Conservation (phyloP, 345 rosid species). For the Corymbia maculata region DNA sequence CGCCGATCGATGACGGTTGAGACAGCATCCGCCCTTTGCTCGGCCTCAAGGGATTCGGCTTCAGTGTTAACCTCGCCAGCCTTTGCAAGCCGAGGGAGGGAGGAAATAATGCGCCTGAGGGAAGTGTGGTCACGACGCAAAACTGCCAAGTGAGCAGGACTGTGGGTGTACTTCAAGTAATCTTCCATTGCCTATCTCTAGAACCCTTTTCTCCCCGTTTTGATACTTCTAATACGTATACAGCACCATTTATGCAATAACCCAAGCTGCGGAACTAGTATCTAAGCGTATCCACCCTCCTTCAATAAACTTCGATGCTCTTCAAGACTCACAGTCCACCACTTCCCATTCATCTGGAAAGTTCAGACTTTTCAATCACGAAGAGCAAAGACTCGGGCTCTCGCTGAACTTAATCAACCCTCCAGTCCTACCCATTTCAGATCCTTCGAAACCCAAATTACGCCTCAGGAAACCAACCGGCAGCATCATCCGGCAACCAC, state of each 20-base stretch:
- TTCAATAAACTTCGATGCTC: not conserved
- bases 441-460: not conserved
- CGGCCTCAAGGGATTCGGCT: constrained; percentile 68
- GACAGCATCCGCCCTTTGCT: constrained; percentile 68
- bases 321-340: not conserved
- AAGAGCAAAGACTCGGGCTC: not conserved
- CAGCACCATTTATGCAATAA: not conserved
- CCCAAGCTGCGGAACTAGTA: not conserved
- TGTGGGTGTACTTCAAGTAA: constrained; percentile 57
- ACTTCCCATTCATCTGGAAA: not conserved
- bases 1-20: constrained; percentile 69
- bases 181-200: constrained; percentile 53
- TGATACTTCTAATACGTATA: not conserved
- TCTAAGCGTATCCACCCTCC: not conserved
- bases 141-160: constrained; percentile 89
- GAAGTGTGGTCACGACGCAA: constrained; percentile 62
- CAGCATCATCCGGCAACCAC: not conserved
- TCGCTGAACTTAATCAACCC: not conserved
- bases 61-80: constrained; percentile 84
- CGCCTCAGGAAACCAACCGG: not conserved
- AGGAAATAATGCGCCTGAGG: constrained; percentile 44
- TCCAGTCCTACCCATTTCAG: not conserved
- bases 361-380: not conserved
- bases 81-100: constrained; percentile 65
- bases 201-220: not conserved